These are phyloP conservation scores for Glarea lozoyensis DNA, from an alignment of 495 filamentous ascomycete genomes.

Conservation along the genomic window DNA sequence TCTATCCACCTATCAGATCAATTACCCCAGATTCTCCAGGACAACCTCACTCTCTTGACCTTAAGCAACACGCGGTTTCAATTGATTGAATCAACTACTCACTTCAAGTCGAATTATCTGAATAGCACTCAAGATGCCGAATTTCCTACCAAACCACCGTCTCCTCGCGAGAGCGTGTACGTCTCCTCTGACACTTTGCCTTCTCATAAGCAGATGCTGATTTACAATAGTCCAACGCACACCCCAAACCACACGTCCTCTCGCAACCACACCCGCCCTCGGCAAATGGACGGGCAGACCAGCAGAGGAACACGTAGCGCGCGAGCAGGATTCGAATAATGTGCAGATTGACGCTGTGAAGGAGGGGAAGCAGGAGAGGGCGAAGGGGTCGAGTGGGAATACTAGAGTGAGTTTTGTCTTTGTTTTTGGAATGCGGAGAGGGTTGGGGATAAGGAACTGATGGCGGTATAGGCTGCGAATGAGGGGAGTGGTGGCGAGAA, in stretches of 20 bases:
- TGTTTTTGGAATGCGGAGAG: too few species aligned
- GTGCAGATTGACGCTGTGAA: conserved; percentile 19
- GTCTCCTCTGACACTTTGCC: too few species aligned
- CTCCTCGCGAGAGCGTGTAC: too few species aligned
- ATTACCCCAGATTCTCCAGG: too few species aligned
- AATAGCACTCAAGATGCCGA: not conserved
- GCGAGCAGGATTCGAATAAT: conserved; percentile 10
- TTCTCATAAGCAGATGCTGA: too few species aligned
- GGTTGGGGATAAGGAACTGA: conserved; percentile 10
- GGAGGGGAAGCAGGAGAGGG: conserved; percentile 22
- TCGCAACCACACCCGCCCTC: not conserved
- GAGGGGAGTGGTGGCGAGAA: conserved; percentile 31
- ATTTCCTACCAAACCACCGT: conserved; percentile 5
- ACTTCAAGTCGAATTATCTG: too few species aligned
- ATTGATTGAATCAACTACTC: too few species aligned
- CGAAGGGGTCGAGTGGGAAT: conserved; percentile 26
- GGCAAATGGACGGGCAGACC: conserved; percentile 10
- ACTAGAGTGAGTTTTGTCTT: too few species aligned
- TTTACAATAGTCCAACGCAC: too few species aligned
- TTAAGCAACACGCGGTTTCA: too few species aligned
- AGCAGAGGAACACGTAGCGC: conserved; percentile 5
- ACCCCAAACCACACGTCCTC: not conserved
- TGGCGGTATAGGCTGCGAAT: conserved; percentile 26
- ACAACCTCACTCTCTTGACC: too few species aligned
- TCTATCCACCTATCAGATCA: too few species aligned